Percentiles rank a stretch among this genome's conserved stretches.
Conservation (phyloP, 2,329 filamentous ascomycete species). For the Scytalidium lignicola region DNA sequence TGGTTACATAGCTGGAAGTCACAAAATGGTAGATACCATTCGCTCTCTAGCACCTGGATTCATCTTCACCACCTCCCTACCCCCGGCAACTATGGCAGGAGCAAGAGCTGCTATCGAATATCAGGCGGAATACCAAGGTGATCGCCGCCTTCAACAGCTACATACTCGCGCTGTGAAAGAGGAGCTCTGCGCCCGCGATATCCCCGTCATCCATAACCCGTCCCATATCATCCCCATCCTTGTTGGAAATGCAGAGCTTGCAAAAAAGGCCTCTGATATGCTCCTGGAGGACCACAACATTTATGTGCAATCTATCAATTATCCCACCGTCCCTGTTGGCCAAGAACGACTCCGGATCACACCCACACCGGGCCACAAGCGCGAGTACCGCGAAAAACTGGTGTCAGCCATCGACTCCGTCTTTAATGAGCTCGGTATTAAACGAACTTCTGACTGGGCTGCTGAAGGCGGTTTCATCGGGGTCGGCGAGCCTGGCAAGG, state of each 20-base stretch:
- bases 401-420: slow-evolving; percentile 80
- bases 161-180: slow-evolving; percentile 95
- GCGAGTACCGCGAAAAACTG: slow-evolving; percentile 79
- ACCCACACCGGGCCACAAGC: slow-evolving; percentile 86
- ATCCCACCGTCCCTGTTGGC: slow-evolving; percentile 95
- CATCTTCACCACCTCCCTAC: slow-evolving; percentile 97
- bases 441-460: slow-evolving; percentile 90
- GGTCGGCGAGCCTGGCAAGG: slow-evolving; percentile 67
- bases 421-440: slow-evolving; percentile 83
- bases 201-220: slow-evolving; percentile 96
- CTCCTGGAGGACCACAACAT: slow-evolving; percentile 86
- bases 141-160: slow-evolving; percentile 88
- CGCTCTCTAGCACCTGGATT: slow-evolving; percentile 94
- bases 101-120: slow-evolving; percentile 90
- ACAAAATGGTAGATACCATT: slow-evolving; percentile 83
- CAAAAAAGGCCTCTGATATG: slow-evolving; percentile 88
- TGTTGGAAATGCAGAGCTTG: slow-evolving; percentile 88
- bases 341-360: slow-evolving; percentile 96
- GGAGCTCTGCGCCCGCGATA: slow-evolving; percentile 69
- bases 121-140: slow-evolving; percentile 77
- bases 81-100: slow-evolving; percentile 94
- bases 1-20: slow-evolving; percentile 90
- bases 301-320: slow-evolving; percentile 99
- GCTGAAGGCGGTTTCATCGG: slow-evolving; percentile 89
- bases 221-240: slow-evolving; percentile 93